Conservation (phyloP, 1,284 basidiomycete genomes). For the Sparassis latifolia region DNA sequence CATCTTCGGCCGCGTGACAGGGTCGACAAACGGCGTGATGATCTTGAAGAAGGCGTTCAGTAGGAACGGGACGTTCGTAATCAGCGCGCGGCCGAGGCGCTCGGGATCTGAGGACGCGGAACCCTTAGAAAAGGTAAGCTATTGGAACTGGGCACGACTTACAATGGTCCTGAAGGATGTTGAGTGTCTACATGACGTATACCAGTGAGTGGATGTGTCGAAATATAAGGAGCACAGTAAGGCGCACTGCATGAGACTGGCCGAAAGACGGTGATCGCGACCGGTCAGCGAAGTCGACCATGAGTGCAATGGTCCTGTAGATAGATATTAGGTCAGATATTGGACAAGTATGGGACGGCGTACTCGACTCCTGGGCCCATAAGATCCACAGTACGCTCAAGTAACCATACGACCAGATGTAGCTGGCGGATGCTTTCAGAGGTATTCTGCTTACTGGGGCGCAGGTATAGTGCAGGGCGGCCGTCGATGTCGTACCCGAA, state of each 20-base stretch:
- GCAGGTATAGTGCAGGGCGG: constrained; percentile 73
- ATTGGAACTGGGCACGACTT: constrained; percentile 22
- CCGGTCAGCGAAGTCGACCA: constrained; percentile 80
- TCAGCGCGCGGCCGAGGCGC: constrained; percentile 80
- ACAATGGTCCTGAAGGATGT: constrained; percentile 77
- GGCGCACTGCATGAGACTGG: constrained; percentile 44
- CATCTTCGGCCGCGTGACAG: constrained; percentile 56
- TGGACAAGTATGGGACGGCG: constrained; percentile 19
- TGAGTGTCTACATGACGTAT: constrained; percentile 38
- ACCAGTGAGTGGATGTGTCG: background rate
- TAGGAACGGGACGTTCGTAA: constrained; percentile 81
- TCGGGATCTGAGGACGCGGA: constrained; percentile 86
- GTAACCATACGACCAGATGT: constrained; percentile 68
- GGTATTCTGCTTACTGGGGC: constrained; percentile 82
- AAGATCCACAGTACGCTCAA: constrained; percentile 67
- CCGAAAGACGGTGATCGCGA: constrained; percentile 69
- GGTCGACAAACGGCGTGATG: constrained; percentile 77
- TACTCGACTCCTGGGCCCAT: constrained; percentile 76
- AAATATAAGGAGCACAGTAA: background rate
- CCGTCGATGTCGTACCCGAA: constrained; percentile 70
- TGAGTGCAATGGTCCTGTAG: constrained; percentile 58
- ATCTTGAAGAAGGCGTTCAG: constrained; percentile 79
- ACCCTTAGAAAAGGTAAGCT: background rate
- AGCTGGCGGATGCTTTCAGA: constrained; percentile 70
- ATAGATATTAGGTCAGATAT: constrained; percentile 11